Evolutionary conservation across 257 asterid genomes (phyloP), one percentile per base, ranked within the genome.

Genomic region (Jacaranda mimosifolia): DNA sequence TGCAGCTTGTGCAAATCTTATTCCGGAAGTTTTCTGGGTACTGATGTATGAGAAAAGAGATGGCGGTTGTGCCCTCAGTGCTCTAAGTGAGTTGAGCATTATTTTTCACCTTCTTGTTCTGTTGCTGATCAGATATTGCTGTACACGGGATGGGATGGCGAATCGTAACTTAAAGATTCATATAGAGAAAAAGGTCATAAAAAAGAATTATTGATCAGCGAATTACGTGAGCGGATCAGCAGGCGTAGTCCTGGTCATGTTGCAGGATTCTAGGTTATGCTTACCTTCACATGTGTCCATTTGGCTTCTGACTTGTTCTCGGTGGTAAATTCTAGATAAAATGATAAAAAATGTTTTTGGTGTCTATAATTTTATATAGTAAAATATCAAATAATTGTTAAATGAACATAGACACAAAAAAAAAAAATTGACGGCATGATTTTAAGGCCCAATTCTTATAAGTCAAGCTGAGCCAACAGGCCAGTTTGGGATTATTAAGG

Each of bases 11-110:
- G 59, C 59, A 21, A 68, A 68, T 21, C 73, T 18, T 12, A 68
- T 5, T 3, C 39, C 19, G 7, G 56, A 19, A 40, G 71, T 38
- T 18, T 9, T 42, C 9, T 7, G 32, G 15, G 67, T 13, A n/a
- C n/a, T n/a, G n/a, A n/a, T n/a, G n/a, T n/a, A n/a, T n/a, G n/a
- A n/a, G n/a, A n/a, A n/a, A n/a, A n/a, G n/a, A n/a, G n/a, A n/a
- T n/a, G n/a, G n/a, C 5, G 71, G 36, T n/a, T 65, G 53, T 43
- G 71, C 55, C 17, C 55, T 43, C 43, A 52, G 53, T 18, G 55
- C 72, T 66, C 56, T 66, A 2, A 66, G n/a, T 18, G 72, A 42
- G 72, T 17, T 19, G 0, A n/a, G 38, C 72, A 66, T 66, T 66
- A 6, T n/a, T 42, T 21, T 8, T 40, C 11, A 66, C 32, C 26